phyloP scores from a whole-genome alignment of 257 asterid species.

The Gynochthodes officinalis region DNA sequence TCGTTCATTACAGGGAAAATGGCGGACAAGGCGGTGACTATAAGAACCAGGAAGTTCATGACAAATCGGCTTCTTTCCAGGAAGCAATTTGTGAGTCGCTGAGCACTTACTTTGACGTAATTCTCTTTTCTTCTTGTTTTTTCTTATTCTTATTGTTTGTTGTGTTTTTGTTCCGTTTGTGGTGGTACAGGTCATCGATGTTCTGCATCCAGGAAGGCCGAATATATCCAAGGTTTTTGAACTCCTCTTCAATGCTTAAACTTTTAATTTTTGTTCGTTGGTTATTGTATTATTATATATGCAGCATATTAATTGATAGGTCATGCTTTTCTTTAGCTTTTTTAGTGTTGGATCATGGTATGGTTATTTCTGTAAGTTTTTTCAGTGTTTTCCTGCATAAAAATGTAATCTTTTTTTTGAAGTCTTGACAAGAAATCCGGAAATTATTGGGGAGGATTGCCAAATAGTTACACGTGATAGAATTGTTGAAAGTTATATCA shows the following conservation, averaged over 20 bases:
- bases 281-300: neutral
- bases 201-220: slow-evolving; percentile 86
- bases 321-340: neutral
- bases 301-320: neutral
- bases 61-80: slow-evolving; percentile 83
- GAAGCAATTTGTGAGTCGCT: slow-evolving; percentile 67
- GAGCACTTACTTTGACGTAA: no score
- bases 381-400: neutral
- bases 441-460: neutral
- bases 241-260: neutral
- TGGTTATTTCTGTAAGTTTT: neutral
- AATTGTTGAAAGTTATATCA: neutral
- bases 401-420: neutral
- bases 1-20: slow-evolving; percentile 35
- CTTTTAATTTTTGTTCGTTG: neutral
- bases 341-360: neutral
- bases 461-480: neutral
- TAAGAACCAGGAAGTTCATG: slow-evolving; percentile 88
- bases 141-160: neutral
- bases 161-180: neutral
- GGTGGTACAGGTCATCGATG: slow-evolving; percentile 61
- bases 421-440: neutral
- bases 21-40: slow-evolving; percentile 96
- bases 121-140: neutral
- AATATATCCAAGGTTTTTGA: slow-evolving; percentile 76